A percentile compares a stretch with the other conserved stretches of the same genome.
phyloP scores from a whole-genome alignment of 768 basidiomycete species.

The Russula sp. region DNA sequence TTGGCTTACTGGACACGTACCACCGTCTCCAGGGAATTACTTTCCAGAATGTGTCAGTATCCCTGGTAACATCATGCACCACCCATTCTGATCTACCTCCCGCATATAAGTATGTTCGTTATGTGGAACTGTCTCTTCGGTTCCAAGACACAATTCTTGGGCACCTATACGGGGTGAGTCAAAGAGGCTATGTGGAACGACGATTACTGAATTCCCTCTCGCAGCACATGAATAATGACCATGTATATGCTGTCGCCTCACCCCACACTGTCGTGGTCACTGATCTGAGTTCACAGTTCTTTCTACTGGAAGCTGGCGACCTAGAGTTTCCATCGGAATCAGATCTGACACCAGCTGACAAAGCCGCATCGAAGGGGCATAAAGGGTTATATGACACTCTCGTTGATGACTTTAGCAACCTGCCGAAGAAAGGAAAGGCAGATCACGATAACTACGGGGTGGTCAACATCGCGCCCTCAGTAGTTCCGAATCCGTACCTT shows the following conservation, averaged over 20 bases:
- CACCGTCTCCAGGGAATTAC: constrained; percentile 73
- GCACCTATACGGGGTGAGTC: constrained; percentile 73
- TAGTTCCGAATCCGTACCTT: constrained; percentile 83
- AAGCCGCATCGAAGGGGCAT: constrained; percentile 20
- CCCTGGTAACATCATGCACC: constrained; percentile 13
- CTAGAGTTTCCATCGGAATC: constrained; percentile 21
- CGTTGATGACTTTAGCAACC: constrained; percentile 55
- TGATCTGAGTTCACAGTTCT: constrained; percentile 28
- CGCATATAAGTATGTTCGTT: constrained; percentile 50
- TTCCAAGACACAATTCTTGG: constrained; percentile 88
- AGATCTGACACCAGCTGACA: constrained; percentile 16
- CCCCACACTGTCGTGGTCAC: constrained; percentile 1
- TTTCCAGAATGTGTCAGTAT: constrained; percentile 77
- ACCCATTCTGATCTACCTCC: constrained; percentile 15
- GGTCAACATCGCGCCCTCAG: constrained; percentile 73
- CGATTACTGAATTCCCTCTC: constrained; percentile 23
- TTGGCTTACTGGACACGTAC: constrained; percentile 74
- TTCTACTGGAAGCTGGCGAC: constrained; percentile 32
- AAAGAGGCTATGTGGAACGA: constrained; percentile 27
- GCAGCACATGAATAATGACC: constrained; percentile 82
- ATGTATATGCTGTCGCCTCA: constrained; percentile 39
- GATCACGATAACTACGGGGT: constrained; percentile 65
- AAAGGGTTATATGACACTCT: constrained; percentile 51
- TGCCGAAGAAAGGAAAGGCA: constrained; percentile 47
- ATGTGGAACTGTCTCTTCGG: constrained; percentile 66